Conservation (phyloP, 345 rosid species). For the Gossypium raimondii region DNA sequence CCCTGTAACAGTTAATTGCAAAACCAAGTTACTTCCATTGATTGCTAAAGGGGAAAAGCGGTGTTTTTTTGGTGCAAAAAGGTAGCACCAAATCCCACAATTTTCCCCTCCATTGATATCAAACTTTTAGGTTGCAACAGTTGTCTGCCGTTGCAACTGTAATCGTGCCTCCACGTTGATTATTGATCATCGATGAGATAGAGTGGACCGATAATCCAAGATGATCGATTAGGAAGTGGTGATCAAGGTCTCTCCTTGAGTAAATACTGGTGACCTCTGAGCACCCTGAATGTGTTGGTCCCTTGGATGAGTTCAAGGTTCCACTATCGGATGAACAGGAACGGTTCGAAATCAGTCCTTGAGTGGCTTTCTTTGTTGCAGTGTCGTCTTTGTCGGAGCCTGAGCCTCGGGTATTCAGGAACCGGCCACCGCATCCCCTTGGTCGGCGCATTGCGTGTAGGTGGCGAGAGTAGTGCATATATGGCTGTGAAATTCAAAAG, state of each 20-base stretch:
- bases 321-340: conserved; percentile 65
- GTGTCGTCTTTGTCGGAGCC: conserved; percentile 24
- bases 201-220: conserved; percentile 35
- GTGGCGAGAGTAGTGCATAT: conserved; percentile 91
- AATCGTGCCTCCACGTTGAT: conserved; percentile 26
- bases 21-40: conserved; percentile 27
- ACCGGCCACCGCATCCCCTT: conserved; percentile 93
- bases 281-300: conserved; percentile 43
- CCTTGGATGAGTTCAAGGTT: conserved; percentile 50
- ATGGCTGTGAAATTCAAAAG: conserved; percentile 50
- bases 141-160: conserved; percentile 50
- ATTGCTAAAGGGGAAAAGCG: conserved; percentile 25
- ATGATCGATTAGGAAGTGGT: conserved; percentile 30
- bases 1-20: conserved; percentile 2
- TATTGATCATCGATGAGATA: conserved; percentile 36
- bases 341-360: conserved; percentile 26
- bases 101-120: conserved; percentile 24
- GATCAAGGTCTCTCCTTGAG: conserved; percentile 31
- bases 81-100: conserved; percentile 27
- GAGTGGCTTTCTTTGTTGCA: conserved; percentile 29
- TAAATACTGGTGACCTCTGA: conserved; percentile 81
- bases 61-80: conserved; percentile 18
- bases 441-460: conserved; percentile 97
- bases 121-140: conserved; percentile 61
- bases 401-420: conserved; percentile 55